These are phyloP conservation scores for Fagopyrum tataricum DNA, from an alignment of 148 eudicot species.

Conservation along the genomic window DNA sequence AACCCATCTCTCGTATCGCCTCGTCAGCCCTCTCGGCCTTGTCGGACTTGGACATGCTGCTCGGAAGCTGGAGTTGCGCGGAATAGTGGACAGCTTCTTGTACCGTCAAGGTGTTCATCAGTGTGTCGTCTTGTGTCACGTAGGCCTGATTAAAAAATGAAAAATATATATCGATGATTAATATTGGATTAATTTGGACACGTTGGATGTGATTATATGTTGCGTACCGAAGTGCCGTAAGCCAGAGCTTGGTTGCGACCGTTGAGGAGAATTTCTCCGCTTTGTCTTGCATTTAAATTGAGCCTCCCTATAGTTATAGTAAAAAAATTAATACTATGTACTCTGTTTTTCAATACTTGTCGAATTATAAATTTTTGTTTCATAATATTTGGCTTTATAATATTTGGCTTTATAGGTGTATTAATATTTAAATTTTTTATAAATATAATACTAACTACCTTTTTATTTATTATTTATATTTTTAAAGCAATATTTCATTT, in stretches of 20 bases:
- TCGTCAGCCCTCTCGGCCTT: constrained; percentile 39
- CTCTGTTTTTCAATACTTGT: too few species aligned
- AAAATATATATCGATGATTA: too few species aligned
- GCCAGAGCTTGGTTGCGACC: constrained; percentile 41
- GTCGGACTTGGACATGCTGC: constrained; percentile 28
- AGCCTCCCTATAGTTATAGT: constrained; percentile 49
- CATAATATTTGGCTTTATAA: too few species aligned
- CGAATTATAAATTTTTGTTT: too few species aligned
- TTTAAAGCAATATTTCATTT: too few species aligned
- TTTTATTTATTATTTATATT: too few species aligned
- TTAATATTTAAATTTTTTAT: too few species aligned
- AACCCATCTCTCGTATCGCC: constrained; percentile 41
- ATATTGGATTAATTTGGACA: too few species aligned
- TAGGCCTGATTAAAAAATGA: constrained; percentile 24
- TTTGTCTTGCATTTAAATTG: constrained; percentile 29
- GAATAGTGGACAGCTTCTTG: constrained; percentile 46
- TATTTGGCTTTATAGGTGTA: too few species aligned
- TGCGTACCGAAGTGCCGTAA: constrained; percentile 55
- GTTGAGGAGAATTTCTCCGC: constrained; percentile 46
- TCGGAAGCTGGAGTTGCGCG: constrained; percentile 47
- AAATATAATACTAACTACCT: too few species aligned
- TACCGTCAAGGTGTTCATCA: constrained; percentile 38
- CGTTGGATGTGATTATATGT: too few species aligned
- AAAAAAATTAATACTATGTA: too few species aligned
- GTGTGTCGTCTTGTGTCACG: constrained; percentile 50